Evolutionary conservation across 2,329 filamentous ascomycete genomes (phyloP), one percentile per base, ranked within the genome.

Genomic region (Botrytis fragariae): DNA sequence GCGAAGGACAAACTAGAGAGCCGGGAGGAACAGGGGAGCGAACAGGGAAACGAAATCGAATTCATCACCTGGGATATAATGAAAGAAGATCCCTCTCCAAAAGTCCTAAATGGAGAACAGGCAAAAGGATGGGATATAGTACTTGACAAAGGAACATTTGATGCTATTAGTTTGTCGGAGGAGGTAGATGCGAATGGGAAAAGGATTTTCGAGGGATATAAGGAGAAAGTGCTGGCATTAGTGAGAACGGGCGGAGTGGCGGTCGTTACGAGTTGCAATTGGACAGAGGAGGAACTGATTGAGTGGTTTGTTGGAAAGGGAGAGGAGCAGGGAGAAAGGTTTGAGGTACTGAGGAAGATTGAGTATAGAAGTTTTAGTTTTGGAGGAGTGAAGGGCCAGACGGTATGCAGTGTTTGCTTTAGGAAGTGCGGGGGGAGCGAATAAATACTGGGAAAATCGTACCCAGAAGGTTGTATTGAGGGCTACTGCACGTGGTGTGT

Each of bases 141-240:
- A 0, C 87, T 98, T n/a, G 96, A 99, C 83, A 99, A 99, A 84
- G 96, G 96, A 62, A 99, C 96, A 0, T 99, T 98, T 81, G 96
- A 99, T 84, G 96, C 96, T 18, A 92, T 99, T 48, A 94, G 91
- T 68, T 85, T 98, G n/a, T 89, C 87, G 71, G 86, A 86, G 73
- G 89, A 90, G 76, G 82, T 80, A 44, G 85, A 86, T 76, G 83
- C 83, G 70, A 81, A 82, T 22, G 90, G 87, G 0, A 84, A 88
- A 54, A 87, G 92, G 71, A 85, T 92, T 20, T 92, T 90, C 80
- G 93, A 97, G 81, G 86, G 87, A 5, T 99, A 99, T 83, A 87
- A 89, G 65, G 86, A 87, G 64, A 88, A 89, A 70, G 90, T 95
- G 45, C 84, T 91, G 75, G 83, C 83, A 42, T 85, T 98, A 76